Evolutionary conservation across 345 rosid genomes (phyloP).

Genomic region (Pseudoturritis turrita): DNA sequence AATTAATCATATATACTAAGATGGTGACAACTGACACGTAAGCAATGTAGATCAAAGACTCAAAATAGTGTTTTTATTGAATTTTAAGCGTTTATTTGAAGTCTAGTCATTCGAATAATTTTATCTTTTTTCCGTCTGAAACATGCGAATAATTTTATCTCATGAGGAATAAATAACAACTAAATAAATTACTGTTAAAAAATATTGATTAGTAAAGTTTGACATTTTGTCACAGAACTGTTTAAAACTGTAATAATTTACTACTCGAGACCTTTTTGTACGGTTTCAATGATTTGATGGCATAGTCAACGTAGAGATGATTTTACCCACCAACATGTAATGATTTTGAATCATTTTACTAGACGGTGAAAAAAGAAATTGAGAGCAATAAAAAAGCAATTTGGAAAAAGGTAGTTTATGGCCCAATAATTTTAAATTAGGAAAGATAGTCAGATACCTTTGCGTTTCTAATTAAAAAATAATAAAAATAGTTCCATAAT

Average conservation of each 20-base stretch:
- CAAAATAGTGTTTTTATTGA: background rate
- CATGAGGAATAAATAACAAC: background rate
- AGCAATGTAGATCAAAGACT: background rate
- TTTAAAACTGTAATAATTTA: background rate
- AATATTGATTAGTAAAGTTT: background rate
- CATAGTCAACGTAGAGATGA: constrained; percentile 11
- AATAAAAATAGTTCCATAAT: background rate
- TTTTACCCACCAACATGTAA: constrained; percentile 22
- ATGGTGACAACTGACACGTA: background rate
- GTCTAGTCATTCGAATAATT: background rate
- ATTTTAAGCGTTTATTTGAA: background rate
- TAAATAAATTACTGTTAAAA: background rate
- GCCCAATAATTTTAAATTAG: background rate
- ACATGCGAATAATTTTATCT: too few relatives aligned
- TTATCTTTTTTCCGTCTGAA: too few relatives aligned
- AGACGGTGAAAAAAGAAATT: background rate
- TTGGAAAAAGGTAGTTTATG: background rate
- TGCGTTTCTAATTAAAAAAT: background rate
- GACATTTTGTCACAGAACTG: background rate
- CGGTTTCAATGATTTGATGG: background rate
- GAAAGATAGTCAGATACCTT: background rate
- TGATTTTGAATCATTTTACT: constrained; percentile 14
- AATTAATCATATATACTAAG: background rate
- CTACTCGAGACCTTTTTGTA: background rate
- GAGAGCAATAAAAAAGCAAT: background rate